A percentile compares a stretch with the other conserved stretches of the same genome.
These are phyloP conservation scores for Aspergillus cristatus DNA, from an alignment of 495 filamentous ascomycete genomes.

Conservation along the genomic window DNA sequence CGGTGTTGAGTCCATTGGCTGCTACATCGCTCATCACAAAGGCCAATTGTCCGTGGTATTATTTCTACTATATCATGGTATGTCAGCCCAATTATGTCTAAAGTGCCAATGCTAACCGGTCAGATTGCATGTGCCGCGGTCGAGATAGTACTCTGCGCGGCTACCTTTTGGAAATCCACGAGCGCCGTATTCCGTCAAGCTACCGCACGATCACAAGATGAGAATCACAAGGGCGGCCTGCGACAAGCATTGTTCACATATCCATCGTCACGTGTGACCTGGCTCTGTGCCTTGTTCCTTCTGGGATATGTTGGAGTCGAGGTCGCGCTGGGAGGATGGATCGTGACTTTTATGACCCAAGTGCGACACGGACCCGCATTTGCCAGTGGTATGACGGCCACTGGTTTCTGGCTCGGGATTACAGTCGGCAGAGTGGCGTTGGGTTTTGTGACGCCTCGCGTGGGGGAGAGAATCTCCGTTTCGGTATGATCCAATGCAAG, in stretches of 20 bases:
- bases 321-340: slow-evolving; percentile 70
- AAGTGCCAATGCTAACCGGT: too few species aligned
- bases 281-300: slow-evolving; percentile 68
- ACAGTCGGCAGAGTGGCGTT: slow-evolving; percentile 51
- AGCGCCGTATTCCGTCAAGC: slow-evolving; percentile 50
- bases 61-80: slow-evolving; percentile 57
- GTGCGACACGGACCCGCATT: slow-evolving; percentile 47
- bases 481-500: too few species aligned
- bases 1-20: slow-evolving; percentile 45
- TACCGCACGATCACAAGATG: slow-evolving; percentile 16
- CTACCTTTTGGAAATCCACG: slow-evolving; percentile 61
- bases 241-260: slow-evolving; percentile 45
- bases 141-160: slow-evolving; percentile 44
- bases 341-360: slow-evolving; percentile 55
- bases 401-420: slow-evolving; percentile 59
- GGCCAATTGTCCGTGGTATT: slow-evolving; percentile 42
- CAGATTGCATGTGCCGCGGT: slow-evolving; percentile 54
- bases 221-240: slow-evolving; percentile 38
- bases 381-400: slow-evolving; percentile 52
- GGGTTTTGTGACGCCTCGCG: slow-evolving; percentile 52
- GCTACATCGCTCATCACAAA: slow-evolving; percentile 49
- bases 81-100: slow-evolving; percentile 5
- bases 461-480: slow-evolving; percentile 53
- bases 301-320: slow-evolving; percentile 79
- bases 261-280: slow-evolving; percentile 49